Conservation (phyloP, 495 filamentous ascomycete species). For the Tuber microsphaerosporum region DNA sequence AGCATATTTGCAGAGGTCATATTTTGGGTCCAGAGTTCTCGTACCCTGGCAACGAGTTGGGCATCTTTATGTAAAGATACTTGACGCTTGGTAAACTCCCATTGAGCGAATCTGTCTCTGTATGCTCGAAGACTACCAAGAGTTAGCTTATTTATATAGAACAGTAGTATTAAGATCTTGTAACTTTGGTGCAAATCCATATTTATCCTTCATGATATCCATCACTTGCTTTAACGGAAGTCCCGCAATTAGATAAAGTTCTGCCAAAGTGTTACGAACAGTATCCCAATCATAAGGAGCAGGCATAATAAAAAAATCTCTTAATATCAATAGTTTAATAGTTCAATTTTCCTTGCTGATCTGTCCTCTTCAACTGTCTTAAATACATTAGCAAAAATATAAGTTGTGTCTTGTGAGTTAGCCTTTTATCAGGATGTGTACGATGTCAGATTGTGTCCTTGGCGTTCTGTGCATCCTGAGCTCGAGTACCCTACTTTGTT, state of each 20-base stretch:
- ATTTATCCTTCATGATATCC: neutral
- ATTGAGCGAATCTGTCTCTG: neutral
- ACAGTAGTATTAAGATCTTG: too few relatives aligned
- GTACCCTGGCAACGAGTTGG: neutral
- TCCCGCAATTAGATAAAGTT: neutral
- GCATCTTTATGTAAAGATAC: neutral
- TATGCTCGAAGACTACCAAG: neutral
- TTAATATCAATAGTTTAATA: too few relatives aligned
- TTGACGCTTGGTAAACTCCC: neutral
- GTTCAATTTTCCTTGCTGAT: too few relatives aligned
- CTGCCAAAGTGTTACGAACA: neutral
- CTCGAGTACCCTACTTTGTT: too few relatives aligned
- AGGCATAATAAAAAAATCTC: too few relatives aligned
- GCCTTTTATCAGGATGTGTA: too few relatives aligned
- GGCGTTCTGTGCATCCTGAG: too few relatives aligned
- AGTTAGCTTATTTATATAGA: neutral
- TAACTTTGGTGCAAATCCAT: neutral
- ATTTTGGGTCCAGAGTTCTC: slow-evolving; percentile 2
- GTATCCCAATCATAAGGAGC: too few relatives aligned
- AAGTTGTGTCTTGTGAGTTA: too few relatives aligned
- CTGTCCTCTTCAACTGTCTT: too few relatives aligned
- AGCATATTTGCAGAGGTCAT: neutral
- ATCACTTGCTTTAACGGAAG: neutral
- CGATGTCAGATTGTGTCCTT: too few relatives aligned
- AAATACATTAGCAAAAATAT: too few relatives aligned